Percentiles rank a stretch among this genome's conserved stretches.
Conservation (phyloP, 2,329 filamentous ascomycete genomes). For the Pezicula neosporulosa region DNA sequence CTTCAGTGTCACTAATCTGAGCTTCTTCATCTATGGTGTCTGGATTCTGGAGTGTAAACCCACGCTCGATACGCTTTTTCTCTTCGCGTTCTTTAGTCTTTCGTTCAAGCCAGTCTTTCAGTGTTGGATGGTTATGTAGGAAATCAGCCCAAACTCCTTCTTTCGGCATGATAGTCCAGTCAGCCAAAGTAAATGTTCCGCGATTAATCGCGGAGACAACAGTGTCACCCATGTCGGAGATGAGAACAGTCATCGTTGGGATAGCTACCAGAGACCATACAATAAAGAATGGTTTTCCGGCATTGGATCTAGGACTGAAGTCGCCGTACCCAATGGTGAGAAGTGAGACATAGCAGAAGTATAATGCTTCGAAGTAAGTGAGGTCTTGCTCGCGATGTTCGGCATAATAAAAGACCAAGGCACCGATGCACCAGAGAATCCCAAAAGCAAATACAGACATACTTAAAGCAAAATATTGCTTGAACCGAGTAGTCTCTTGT, state of each 20-base stretch:
- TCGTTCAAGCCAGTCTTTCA: conserved; percentile 33
- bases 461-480: conserved; percentile 55
- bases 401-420: conserved; percentile 59
- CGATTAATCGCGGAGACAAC: conserved; percentile 60
- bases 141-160: conserved; percentile 51
- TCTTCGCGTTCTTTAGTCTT: conserved; percentile 36
- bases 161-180: conserved; percentile 64
- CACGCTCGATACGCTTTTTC: conserved; percentile 36
- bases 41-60: conserved; percentile 27
- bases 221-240: conserved; percentile 61
- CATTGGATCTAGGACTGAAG: conserved; percentile 58
- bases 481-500: conserved; percentile 52
- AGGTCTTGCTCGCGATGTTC: conserved; percentile 50
- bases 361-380: conserved; percentile 62
- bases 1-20: not conserved
- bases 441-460: conserved; percentile 57
- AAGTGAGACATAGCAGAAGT: conserved; percentile 67
- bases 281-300: conserved; percentile 66
- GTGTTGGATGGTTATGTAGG: conserved; percentile 41
- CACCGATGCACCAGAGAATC: conserved; percentile 63
- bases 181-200: conserved; percentile 56
- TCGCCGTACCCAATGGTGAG: conserved; percentile 71
- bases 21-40: conserved; percentile 23
- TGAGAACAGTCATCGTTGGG: conserved; percentile 66
- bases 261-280: conserved; percentile 68